Percentiles rank a stretch among this genome's conserved stretches.
phyloP scores from a whole-genome alignment of 139 green algal species.

The Microglena sp. region DNA sequence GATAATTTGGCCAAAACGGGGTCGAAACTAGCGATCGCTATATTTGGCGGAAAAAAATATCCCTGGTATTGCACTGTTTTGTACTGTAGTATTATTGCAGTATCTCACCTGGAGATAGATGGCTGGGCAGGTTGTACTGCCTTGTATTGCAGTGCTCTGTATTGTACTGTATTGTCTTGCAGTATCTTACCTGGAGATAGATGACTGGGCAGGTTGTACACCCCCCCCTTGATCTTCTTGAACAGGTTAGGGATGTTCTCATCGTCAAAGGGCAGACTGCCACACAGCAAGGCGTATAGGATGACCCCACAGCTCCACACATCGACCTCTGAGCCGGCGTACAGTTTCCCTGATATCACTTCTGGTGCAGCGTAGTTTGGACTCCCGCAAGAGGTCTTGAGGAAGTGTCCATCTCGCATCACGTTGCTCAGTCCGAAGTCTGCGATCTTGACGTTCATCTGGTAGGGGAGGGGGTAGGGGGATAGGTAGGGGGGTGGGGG shows the following conservation, averaged over 20 bases:
- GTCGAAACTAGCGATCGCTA: no score
- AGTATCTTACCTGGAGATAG: slow-evolving; percentile 54
- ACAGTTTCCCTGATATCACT: slow-evolving; percentile 94
- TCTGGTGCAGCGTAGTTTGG: slow-evolving; percentile 98
- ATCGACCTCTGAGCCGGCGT: slow-evolving; percentile 95
- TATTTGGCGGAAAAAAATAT: no score
- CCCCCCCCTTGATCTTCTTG: slow-evolving; percentile 97
- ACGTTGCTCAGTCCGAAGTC: slow-evolving; percentile 97
- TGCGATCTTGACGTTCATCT: slow-evolving; percentile 26
- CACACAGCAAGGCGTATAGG: slow-evolving; percentile 97
- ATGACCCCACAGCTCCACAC: slow-evolving; percentile 99
- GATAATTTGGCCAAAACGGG: no score
- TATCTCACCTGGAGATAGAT: slow-evolving; percentile 80
- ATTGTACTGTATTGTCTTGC: background rate
- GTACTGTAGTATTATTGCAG: no score
- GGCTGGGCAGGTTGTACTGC: slow-evolving; percentile 84
- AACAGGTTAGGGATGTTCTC: slow-evolving; percentile 99
- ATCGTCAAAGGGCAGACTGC: slow-evolving; percentile 96
- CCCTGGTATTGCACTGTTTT: no score
- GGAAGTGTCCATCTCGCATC: slow-evolving; percentile 97
- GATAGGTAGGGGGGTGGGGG: no score
- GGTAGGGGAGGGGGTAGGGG: no score
- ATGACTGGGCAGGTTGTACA: slow-evolving; percentile 94
- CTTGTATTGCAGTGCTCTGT: background rate
- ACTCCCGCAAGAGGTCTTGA: slow-evolving; percentile 94